Percentiles rank a stretch among this genome's conserved stretches.
phyloP scores from a whole-genome alignment of 352 stramenopile species.

The Globisporangium emineosum region DNA sequence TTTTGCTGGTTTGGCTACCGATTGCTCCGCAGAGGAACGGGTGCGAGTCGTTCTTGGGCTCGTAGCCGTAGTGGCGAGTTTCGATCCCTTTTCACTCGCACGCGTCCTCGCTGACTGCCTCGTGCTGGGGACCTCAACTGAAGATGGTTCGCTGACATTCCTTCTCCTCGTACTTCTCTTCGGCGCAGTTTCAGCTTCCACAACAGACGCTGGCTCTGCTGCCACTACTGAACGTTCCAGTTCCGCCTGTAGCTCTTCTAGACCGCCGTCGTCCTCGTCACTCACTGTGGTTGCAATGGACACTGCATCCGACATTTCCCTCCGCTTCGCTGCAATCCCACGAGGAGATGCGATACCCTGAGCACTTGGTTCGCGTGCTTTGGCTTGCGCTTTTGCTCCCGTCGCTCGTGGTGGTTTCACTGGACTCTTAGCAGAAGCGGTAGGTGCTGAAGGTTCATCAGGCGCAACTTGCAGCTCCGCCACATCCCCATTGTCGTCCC shows the following conservation, averaged over 20 bases:
- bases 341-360: not conserved
- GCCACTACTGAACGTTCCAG: constrained; percentile 8
- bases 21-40: not conserved
- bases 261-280: constrained; percentile 19
- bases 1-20: not conserved
- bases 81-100: not conserved
- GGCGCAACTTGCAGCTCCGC: constrained; percentile 8
- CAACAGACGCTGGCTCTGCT: not conserved
- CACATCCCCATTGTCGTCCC: constrained; percentile 8
- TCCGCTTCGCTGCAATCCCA: not conserved
- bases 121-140: not conserved
- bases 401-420: constrained; percentile 13
- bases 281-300: constrained; percentile 23
- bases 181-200: constrained; percentile 2
- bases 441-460: not conserved
- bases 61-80: not conserved
- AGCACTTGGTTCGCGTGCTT: not conserved
- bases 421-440: not conserved
- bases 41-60: not conserved
- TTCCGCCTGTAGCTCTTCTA: constrained; percentile 33
- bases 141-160: not conserved
- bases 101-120: not conserved
- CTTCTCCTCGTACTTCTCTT: not conserved
- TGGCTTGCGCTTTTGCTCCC: not conserved
- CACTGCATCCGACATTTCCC: constrained; percentile 13